A percentile compares a stretch with the other conserved stretches of the same genome.
phyloP scores from a whole-genome alignment of 1,284 basidiomycete genomes.

The Takashimella tepidaria region DNA sequence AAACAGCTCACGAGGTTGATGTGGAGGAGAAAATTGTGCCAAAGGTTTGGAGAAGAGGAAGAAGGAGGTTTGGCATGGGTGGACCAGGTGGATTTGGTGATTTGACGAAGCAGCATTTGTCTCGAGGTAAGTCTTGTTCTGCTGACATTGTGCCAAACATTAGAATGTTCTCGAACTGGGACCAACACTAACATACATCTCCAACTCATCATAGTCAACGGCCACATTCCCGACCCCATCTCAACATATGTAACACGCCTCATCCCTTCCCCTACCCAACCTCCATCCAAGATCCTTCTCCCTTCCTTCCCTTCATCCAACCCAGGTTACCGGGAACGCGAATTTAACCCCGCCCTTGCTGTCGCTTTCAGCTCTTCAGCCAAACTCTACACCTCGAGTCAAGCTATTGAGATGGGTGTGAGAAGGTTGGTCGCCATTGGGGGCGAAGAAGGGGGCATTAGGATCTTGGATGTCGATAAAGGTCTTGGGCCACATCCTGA shows the following conservation, averaged over 20 bases:
- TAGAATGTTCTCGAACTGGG: too few relatives aligned
- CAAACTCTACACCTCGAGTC: conserved; percentile 18
- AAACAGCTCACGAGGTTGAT: conserved; percentile 6
- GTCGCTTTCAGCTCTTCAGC: conserved; percentile 33
- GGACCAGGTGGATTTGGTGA: not conserved
- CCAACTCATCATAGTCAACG: not conserved
- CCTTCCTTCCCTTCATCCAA: conserved; percentile 28
- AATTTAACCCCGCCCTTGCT: conserved; percentile 34
- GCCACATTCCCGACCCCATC: conserved; percentile 10
- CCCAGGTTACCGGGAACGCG: conserved; percentile 26
- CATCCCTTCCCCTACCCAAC: conserved; percentile 10
- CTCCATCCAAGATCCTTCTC: conserved; percentile 26
- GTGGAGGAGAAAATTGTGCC: not conserved
- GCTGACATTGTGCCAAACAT: too few relatives aligned
- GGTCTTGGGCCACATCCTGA: conserved; percentile 20
- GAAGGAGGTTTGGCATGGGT: conserved; percentile 8
- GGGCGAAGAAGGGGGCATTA: conserved; percentile 39
- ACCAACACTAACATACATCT: too few relatives aligned
- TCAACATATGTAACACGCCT: conserved; percentile 20
- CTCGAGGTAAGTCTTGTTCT: not conserved
- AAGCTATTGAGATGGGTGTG: conserved; percentile 15
- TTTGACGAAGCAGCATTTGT: not conserved
- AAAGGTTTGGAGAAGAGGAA: conserved; percentile 8
- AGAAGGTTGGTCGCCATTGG: conserved; percentile 36
- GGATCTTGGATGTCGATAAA: conserved; percentile 38